Percentiles rank a stretch among this genome's conserved stretches.
These are phyloP conservation scores for Crithidia thermophila DNA, from an alignment of 208 protist species.

Conservation along the genomic window DNA sequence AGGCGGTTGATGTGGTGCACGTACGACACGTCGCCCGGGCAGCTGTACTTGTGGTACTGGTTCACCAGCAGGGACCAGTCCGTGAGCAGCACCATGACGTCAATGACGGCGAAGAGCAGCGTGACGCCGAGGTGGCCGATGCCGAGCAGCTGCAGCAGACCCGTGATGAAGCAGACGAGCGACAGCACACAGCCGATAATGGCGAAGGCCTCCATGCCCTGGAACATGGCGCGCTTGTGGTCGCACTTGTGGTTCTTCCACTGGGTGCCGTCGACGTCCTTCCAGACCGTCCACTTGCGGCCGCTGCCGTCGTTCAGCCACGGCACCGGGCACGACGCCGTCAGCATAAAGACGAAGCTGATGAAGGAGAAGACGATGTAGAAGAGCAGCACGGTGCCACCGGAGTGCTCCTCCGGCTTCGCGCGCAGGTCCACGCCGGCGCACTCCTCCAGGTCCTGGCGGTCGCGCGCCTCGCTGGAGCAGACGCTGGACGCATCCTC, in stretches of 20 bases:
- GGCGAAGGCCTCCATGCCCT: constrained; percentile 53
- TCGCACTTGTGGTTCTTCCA: constrained; percentile 43
- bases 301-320: constrained; percentile 41
- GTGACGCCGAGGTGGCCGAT: constrained; percentile 52
- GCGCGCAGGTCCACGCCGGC: constrained; percentile 43
- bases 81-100: constrained; percentile 32
- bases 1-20: constrained; percentile 44
- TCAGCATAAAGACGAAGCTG: constrained; percentile 50
- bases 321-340: constrained; percentile 46
- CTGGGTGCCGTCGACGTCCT: constrained; percentile 19
- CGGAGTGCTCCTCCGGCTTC: constrained; percentile 32
- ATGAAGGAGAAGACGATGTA: constrained; percentile 40
- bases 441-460: constrained; percentile 29
- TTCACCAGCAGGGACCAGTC: constrained; percentile 48
- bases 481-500: constrained; percentile 10
- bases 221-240: constrained; percentile 49
- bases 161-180: constrained; percentile 35
- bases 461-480: constrained; percentile 17
- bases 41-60: constrained; percentile 62
- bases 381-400: constrained; percentile 30
- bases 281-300: constrained; percentile 57
- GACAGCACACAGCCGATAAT: constrained; percentile 37
- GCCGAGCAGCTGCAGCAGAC: constrained; percentile 37
- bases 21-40: constrained; percentile 34
- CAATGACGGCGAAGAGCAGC: constrained; percentile 26